phyloP scores from a whole-genome alignment of 192 early-diverging fungal species.

The Coemansia sp. region DNA sequence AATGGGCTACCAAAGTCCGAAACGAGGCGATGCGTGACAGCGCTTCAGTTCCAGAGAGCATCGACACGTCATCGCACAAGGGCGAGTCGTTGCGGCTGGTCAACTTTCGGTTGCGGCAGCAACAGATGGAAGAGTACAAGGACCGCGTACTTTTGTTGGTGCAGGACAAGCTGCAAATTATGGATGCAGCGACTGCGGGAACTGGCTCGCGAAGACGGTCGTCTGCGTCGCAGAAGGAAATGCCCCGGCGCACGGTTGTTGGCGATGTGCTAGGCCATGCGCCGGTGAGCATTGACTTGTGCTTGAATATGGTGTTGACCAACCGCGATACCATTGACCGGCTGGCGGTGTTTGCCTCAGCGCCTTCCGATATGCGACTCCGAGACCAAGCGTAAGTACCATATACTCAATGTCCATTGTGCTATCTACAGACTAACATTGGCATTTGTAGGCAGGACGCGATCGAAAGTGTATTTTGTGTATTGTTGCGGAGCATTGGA shows the following conservation, averaged over 20 bases:
- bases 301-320: slow-evolving; percentile 81
- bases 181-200: neutral
- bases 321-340: slow-evolving; percentile 79
- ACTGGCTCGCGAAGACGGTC: neutral
- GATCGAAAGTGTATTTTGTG: slow-evolving; percentile 78
- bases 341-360: slow-evolving; percentile 62
- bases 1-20: slow-evolving; percentile 22
- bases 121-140: slow-evolving; percentile 52
- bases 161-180: slow-evolving; percentile 24
- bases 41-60: neutral
- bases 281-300: slow-evolving; percentile 69
- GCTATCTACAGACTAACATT: neutral
- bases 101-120: slow-evolving; percentile 29
- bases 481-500: slow-evolving; percentile 70
- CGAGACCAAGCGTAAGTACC: slow-evolving; percentile 58
- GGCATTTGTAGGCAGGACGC: slow-evolving; percentile 52
- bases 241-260: slow-evolving; percentile 29
- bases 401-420: no score
- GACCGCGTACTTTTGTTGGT: slow-evolving; percentile 31
- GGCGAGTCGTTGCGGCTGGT: slow-evolving; percentile 15
- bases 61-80: neutral
- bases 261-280: slow-evolving; percentile 33
- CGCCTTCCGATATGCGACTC: slow-evolving; percentile 60
- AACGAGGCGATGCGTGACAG: neutral
- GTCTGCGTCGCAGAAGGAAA: slow-evolving; percentile 6